Evolutionary conservation across 202 grass and related monocot genomes (phyloP), one percentile per base, ranked within the genome.

Genomic region (Setaria viridis): DNA sequence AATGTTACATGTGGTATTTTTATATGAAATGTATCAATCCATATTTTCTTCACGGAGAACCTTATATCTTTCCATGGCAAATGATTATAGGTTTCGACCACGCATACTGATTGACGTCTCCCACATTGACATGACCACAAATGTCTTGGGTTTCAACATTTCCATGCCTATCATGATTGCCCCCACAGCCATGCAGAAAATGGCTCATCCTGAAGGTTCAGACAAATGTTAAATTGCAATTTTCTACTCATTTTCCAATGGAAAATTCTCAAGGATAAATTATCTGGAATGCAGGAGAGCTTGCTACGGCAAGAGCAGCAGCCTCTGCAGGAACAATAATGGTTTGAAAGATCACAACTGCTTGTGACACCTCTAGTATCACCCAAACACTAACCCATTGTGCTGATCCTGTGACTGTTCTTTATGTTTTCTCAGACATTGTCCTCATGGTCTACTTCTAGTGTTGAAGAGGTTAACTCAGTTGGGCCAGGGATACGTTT

Each of bases 161-260:
- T 91, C 97, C n/a, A 99, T 99, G 93, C 97, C 97, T 6, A 90
- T 99, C 45, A 96, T 99, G 97, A 94, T 99, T 12, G 92, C 97
- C 58, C 97, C 97, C 49, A 55, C 97, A 37, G 92, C 93, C n/a
- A 94, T 96, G 97, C 97, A 96, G 80, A 99, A 96, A 84, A 96
- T 99, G 97, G 97, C 97, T 35, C 97, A 99, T 59, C 97, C 91
- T 79, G 93, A 96, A 88, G 94, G 92, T 99, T 79, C 9, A 39
- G 9, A 58, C 43, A 35, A 72, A 51, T 39, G 11, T 70, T 48
- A 16, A 70, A 7, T 68, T 45, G 64, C 9, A 2, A 16, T 7
- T 45, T 25, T 20, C 50, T 79, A 47, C 55, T 9, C 0, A 13
- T 19, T 29, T 82, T 78, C 33, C 3, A 32, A 73, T 7, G 47